phyloP scores from a whole-genome alignment of 2,329 filamentous ascomycete species.

The Dactylellina sp. region DNA sequence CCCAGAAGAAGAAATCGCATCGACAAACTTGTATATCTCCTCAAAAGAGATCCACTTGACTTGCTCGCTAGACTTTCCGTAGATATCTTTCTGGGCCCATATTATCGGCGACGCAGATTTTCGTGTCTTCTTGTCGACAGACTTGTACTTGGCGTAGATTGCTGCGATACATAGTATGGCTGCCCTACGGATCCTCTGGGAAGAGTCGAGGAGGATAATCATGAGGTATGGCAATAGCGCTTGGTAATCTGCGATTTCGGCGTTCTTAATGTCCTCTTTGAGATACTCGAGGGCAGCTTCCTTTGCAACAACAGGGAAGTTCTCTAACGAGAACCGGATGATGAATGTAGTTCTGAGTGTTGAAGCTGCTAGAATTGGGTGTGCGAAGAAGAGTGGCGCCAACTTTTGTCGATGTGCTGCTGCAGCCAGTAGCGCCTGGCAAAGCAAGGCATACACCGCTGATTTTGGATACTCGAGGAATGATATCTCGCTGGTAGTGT shows the following conservation, averaged over 20 bases:
- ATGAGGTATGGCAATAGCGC: constrained; percentile 84
- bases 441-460: constrained; percentile 29
- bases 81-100: constrained; percentile 52
- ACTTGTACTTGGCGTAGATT: constrained; percentile 66
- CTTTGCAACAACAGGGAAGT: constrained; percentile 73
- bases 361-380: constrained; percentile 61
- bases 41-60: constrained; percentile 72
- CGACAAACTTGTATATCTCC: constrained; percentile 72
- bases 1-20: constrained; percentile 76
- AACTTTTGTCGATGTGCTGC: constrained; percentile 41
- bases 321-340: constrained; percentile 61
- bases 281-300: constrained; percentile 76
- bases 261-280: constrained; percentile 53
- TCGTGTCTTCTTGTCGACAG: constrained; percentile 43
- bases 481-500: constrained; percentile 59
- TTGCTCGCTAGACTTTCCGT: constrained; percentile 63
- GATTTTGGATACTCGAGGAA: constrained; percentile 59
- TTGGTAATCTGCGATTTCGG: constrained; percentile 74
- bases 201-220: constrained; percentile 78
- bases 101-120: constrained; percentile 31
- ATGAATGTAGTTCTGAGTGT: constrained; percentile 69
- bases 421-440: constrained; percentile 39
- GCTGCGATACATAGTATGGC: constrained; percentile 70
- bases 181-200: constrained; percentile 79
- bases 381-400: constrained; percentile 53